These are phyloP conservation scores for Penicillium expansum DNA, from an alignment of 2,329 filamentous ascomycete species.

Conservation along the genomic window DNA sequence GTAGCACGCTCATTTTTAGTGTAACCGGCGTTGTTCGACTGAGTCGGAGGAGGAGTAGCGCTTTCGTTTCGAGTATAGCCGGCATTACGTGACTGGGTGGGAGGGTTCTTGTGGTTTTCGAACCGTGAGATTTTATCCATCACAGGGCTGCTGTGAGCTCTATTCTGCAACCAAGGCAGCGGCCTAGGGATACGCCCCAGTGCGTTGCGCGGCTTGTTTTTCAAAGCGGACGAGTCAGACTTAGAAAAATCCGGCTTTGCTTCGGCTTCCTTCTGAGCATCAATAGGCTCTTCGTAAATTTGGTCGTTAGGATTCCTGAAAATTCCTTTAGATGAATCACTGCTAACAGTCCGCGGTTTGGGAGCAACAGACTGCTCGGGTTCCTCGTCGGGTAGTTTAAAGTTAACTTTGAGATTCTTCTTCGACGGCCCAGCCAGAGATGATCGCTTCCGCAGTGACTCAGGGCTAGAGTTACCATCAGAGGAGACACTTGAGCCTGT, in stretches of 20 bases:
- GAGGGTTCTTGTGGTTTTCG: conserved; percentile 82
- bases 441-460: conserved; percentile 18
- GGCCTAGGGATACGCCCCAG: conserved; percentile 49
- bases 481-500: conserved; percentile 19
- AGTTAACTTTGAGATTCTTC: conserved; percentile 42
- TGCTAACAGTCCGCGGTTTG: conserved; percentile 34
- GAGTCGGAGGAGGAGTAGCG: conserved; percentile 48
- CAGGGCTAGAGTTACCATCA: conserved; percentile 20
- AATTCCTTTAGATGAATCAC: conserved; percentile 47
- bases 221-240: conserved; percentile 49
- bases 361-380: conserved; percentile 13
- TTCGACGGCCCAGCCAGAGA: conserved; percentile 26
- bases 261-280: conserved; percentile 29
- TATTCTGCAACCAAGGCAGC: conserved; percentile 37
- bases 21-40: conserved; percentile 79
- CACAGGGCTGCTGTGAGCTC: conserved; percentile 43
- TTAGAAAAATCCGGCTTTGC: conserved; percentile 27
- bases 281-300: conserved; percentile 83
- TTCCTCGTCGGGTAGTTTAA: conserved; percentile 36
- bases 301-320: conserved; percentile 60
- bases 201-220: conserved; percentile 62
- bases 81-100: conserved; percentile 77
- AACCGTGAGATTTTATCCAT: conserved; percentile 51
- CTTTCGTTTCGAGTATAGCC: conserved; percentile 68
- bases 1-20: conserved; percentile 58